Evolutionary conservation across 179 eudicot genomes (phyloP), one percentile per base, ranked within the genome.

Genomic region (Silene coronaria): DNA sequence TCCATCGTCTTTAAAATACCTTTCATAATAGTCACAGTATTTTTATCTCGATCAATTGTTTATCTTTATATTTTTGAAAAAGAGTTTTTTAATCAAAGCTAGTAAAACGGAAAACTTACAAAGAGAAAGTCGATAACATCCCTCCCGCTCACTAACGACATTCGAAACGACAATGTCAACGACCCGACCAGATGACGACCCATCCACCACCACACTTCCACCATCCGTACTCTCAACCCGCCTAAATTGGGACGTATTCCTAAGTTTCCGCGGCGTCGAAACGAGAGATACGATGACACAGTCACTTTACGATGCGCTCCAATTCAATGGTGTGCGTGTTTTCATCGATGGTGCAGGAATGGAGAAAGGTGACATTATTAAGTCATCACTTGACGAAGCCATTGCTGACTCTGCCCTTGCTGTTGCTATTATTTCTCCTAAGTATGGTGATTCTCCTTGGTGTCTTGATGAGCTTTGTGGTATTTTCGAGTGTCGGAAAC

Each of bases 201-300:
- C n/a, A n/a, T n/a, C n/a, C 77, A 46, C 63, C 82, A 55, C 57
- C 80, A 62, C 80, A 72, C 32, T 79, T 82, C 82, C 85, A 5
- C 85, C 85, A n/a, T 24, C 82, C 36, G n/a, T 72, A 75, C 82
- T 82, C 0, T 10, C 70, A 30, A 51, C 61, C 51, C 84, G 87
- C 0, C 83, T 84, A 5, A 75, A 34, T 17, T 84, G 87, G 87
- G 89, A 86, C 75, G 85, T 84, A 22, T 86, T 86, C 78, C 57
- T 86, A 51, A 86, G 84, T 73, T 86, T 86, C 72, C 36, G 87
- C 78, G 89, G 85, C 0, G 86, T 76, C 19, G 87, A 86, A 72
- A 84, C 89, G 21, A 81, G 89, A 1, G 32, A 73, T n/a, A 48
- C 27, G 26, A 75, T 86, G 76, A 78, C 84, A 3, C 42, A 17